Percentiles rank a stretch among this genome's conserved stretches.
Conservation (phyloP, 202 grass and related monocot species). For the Bolboschoenoplectus hybrid region DNA sequence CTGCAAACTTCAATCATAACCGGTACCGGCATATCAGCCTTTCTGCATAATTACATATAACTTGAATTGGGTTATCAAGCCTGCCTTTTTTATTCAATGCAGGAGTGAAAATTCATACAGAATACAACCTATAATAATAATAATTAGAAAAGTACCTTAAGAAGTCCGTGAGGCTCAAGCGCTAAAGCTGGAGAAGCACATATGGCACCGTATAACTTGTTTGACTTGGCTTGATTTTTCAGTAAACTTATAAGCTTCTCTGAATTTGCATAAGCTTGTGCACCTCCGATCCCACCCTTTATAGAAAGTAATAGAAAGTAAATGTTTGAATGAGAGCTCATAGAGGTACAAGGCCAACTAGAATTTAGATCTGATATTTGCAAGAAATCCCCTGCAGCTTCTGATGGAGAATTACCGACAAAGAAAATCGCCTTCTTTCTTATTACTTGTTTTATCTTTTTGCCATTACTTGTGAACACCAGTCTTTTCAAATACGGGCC, state of each 20-base stretch:
- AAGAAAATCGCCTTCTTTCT: neutral
- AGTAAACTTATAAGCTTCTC: constrained; percentile 73
- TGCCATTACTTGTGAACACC: neutral
- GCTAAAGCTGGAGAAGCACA: constrained; percentile 90
- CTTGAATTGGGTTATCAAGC: neutral
- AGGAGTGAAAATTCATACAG: neutral
- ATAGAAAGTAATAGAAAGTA: constrained; percentile 37
- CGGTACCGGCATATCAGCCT: neutral
- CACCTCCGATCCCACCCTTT: constrained; percentile 87
- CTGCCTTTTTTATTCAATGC: neutral
- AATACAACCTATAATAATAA: neutral
- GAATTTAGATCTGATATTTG: neutral
- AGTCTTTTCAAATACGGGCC: neutral
- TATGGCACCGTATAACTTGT: constrained; percentile 86
- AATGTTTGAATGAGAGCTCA: neutral
- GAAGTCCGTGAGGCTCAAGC: constrained; percentile 77
- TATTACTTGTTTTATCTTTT: neutral
- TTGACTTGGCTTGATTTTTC: constrained; percentile 72
- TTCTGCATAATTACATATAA: neutral
- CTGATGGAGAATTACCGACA: constrained; percentile 29
- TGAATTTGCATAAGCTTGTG: constrained; percentile 79
- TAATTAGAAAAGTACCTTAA: constrained; percentile 60
- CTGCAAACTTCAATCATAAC: neutral
- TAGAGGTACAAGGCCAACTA: neutral
- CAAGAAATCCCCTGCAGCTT: neutral